These are phyloP conservation scores for Phytophthora megakarya DNA, from an alignment of 352 stramenopile genomes.

Conservation along the genomic window DNA sequence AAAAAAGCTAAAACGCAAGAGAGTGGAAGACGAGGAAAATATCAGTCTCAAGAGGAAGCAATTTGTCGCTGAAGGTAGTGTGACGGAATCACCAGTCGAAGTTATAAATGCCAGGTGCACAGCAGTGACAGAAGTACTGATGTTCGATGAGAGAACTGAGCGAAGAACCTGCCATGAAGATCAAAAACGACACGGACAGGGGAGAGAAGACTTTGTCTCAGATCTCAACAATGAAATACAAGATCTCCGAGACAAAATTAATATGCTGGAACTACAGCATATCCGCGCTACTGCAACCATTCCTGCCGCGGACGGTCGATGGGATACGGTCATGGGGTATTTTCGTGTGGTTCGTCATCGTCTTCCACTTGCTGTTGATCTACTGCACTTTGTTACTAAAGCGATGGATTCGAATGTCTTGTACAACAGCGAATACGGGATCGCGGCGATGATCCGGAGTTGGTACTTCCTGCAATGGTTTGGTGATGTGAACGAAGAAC, in stretches of 20 bases:
- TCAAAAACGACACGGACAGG: too few relatives aligned
- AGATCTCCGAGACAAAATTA: neutral
- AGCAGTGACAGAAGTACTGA: too few relatives aligned
- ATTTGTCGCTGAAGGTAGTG: neutral
- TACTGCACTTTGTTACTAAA: neutral
- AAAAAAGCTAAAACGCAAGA: neutral
- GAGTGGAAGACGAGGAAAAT: neutral
- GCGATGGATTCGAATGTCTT: neutral
- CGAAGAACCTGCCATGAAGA: too few relatives aligned
- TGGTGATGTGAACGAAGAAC: neutral
- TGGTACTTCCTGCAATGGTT: neutral
- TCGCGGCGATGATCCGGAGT: neutral
- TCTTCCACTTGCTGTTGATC: neutral
- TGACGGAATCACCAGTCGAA: neutral
- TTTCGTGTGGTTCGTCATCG: neutral
- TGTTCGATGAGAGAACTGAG: too few relatives aligned
- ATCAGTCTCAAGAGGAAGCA: neutral
- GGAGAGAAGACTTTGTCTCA: too few relatives aligned
- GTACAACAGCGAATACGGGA: neutral
- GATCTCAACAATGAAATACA: neutral
- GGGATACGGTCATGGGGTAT: neutral
- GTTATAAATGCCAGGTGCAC: neutral
- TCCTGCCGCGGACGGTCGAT: neutral
- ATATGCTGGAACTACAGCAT: neutral
- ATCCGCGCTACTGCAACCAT: too few relatives aligned